A percentile compares a stretch with the other conserved stretches of the same genome.
phyloP scores from a whole-genome alignment of 768 basidiomycete species.

The Trichaptum fuscoviolaceum region DNA sequence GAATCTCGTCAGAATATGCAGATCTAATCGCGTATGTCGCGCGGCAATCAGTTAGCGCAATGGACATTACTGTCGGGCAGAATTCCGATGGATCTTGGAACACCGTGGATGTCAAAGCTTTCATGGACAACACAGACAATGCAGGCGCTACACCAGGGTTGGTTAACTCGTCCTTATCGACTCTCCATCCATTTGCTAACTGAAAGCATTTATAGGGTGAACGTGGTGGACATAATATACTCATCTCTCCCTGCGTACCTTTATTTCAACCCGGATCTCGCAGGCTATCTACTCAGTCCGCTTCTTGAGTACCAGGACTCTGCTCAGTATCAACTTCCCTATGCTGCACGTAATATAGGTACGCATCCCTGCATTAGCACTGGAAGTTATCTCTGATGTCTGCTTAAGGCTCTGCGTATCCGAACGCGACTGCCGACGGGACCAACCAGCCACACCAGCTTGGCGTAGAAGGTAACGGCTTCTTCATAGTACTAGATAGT shows the following conservation, averaged over 20 bases:
- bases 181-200: constrained; percentile 7
- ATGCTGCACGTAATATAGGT: constrained; percentile 18
- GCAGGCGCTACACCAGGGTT: not conserved
- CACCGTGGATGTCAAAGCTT: constrained; percentile 12
- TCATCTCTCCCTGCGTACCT: constrained; percentile 13
- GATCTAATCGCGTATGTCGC: constrained; percentile 15
- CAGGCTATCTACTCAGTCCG: constrained; percentile 12
- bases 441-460: not conserved
- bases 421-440: not conserved
- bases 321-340: constrained; percentile 12
- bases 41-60: constrained; percentile 13
- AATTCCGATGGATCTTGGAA: constrained; percentile 5
- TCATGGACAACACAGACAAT: constrained; percentile 15
- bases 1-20: constrained; percentile 13
- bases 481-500: not conserved
- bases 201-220: constrained; percentile 13
- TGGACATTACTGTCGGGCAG: constrained; percentile 14
- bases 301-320: constrained; percentile 19
- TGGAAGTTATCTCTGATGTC: not conserved
- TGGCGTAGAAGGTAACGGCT: not conserved
- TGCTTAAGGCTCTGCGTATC: constrained; percentile 10
- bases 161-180: not conserved
- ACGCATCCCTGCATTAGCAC: not conserved
- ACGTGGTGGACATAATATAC: constrained; percentile 16
- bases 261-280: constrained; percentile 14